A percentile compares a stretch with the other conserved stretches of the same genome.
Evolutionary conservation across 2,329 filamentous ascomycete species (phyloP).

Genomic region (Penicillium thymicola): DNA sequence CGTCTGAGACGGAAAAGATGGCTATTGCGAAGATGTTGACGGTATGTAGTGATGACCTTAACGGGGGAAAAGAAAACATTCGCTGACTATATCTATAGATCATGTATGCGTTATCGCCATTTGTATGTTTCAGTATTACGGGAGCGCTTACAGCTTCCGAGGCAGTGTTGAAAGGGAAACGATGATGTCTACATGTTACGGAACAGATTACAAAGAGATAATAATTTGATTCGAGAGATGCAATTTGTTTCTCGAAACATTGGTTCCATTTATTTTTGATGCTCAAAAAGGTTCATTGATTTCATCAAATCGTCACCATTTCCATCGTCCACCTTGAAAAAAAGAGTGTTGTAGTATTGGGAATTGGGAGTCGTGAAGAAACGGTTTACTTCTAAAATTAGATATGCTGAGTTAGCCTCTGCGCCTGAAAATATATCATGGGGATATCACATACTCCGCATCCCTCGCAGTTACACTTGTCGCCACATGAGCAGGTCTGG

Average conservation of each 20-base stretch:
- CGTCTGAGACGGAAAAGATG: conserved; percentile 44
- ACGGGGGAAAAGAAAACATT: background rate
- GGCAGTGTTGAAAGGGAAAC: conserved; percentile 15
- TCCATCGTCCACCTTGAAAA: background rate
- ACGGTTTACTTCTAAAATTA: conserved; percentile 24
- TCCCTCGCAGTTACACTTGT: conserved; percentile 36
- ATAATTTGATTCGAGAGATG: background rate
- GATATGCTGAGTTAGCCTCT: conserved; percentile 7
- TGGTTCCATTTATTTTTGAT: background rate
- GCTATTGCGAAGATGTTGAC: conserved; percentile 53
- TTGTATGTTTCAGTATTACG: conserved; percentile 32
- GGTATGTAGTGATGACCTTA: conserved; percentile 21
- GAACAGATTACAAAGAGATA: background rate
- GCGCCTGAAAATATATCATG: background rate
- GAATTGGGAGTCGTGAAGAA: background rate
- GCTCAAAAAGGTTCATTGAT: background rate
- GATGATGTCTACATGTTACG: conserved; percentile 1
- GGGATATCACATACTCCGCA: conserved; percentile 37
- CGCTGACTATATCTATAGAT: conserved; percentile 23
- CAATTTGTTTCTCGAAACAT: background rate
- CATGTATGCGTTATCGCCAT: conserved; percentile 33
- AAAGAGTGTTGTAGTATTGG: background rate
- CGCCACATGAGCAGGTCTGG: conserved; percentile 33
- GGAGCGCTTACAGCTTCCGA: conserved; percentile 29
- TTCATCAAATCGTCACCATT: background rate